Conservation (phyloP, 2,329 filamentous ascomycete genomes). For the Colletotrichum spinosum region DNA sequence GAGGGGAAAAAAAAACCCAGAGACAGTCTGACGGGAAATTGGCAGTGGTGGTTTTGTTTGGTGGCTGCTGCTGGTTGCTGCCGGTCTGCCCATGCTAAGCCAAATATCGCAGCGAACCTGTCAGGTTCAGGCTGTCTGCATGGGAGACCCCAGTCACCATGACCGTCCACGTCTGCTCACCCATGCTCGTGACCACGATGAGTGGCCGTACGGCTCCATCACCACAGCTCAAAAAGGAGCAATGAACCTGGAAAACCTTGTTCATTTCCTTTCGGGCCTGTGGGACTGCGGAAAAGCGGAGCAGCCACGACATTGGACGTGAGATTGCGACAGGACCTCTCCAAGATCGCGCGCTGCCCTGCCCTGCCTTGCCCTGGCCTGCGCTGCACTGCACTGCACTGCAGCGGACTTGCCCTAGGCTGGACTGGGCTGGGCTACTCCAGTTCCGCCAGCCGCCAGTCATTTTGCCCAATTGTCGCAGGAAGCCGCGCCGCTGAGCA, state of each 20-base stretch:
- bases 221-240: slow-evolving; percentile 28
- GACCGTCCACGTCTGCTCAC: slow-evolving; percentile 18
- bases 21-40: neutral
- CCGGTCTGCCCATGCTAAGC: slow-evolving; percentile 13
- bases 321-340: too few relatives aligned
- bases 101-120: slow-evolving; percentile 14
- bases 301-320: neutral
- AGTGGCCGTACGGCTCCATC: too few relatives aligned
- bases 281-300: slow-evolving; percentile 16
- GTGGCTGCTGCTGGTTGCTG: slow-evolving; percentile 21
- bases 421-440: too few relatives aligned
- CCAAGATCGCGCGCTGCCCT: too few relatives aligned
- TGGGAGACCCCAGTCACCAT: slow-evolving; percentile 28
- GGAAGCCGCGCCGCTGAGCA: slow-evolving; percentile 22
- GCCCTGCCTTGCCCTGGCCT: too few relatives aligned
- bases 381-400: too few relatives aligned
- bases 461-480: slow-evolving; percentile 11
- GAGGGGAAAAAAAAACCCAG: too few relatives aligned
- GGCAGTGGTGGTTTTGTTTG: slow-evolving; percentile 3
- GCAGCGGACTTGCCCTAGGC: too few relatives aligned
- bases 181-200: too few relatives aligned
- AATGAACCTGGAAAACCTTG: slow-evolving; percentile 36
- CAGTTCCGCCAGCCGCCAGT: too few relatives aligned
- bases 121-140: slow-evolving; percentile 10
- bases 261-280: slow-evolving; percentile 17